Evolutionary conservation across 192 early-diverging fungal genomes (phyloP), one percentile per base, ranked within the genome.

Genomic region (Entrophospora sp.): DNA sequence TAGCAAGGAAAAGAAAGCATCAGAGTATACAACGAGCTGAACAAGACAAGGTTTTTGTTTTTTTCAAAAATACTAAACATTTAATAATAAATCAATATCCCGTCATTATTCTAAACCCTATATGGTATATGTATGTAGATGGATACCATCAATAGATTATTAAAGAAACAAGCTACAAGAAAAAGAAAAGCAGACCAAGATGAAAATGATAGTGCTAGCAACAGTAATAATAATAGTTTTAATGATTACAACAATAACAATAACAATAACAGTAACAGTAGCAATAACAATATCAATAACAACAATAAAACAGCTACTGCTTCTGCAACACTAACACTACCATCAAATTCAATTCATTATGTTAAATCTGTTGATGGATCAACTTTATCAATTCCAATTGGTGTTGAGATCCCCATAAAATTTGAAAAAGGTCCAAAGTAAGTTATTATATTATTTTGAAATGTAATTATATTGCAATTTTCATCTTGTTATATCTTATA

Each of bases 161-260:
- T 91, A 36, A 91, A 91, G 69, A 91, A 91, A 66, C 89, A 91
- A 71, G 80, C 86, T 8, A 82, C 84, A 6, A 90, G 89, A 66
- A 83, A 75, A 65, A 80, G 81, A 65, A 67, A 79, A 4, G 77
- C 77, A 32, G 82, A 81, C 49, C 80, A 79, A 49, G 87, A 86
- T 18, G 76, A 79, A 16, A 80, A 77, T 12, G 84, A 87, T n/a
- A 71, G 72, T 34, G 73, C 71, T n/a, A 72, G 72, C 30, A 66
- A 62, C 10, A 61, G 48, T 38, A 35, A 44, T 13, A 57, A 9
- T 20, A 61, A 59, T 51, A n/a, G n/a, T n/a, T n/a, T n/a, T n/a
- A n/a, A n/a, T n/a, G n/a, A n/a, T n/a, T n/a, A n/a, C n/a, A n/a
- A n/a, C n/a, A n/a, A n/a, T n/a, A n/a, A n/a, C n/a, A n/a, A n/a